Base-by-base conservation (phyloP, 2,329 filamentous ascomycete species). In the Aspergillus quadricinctus region DNA sequence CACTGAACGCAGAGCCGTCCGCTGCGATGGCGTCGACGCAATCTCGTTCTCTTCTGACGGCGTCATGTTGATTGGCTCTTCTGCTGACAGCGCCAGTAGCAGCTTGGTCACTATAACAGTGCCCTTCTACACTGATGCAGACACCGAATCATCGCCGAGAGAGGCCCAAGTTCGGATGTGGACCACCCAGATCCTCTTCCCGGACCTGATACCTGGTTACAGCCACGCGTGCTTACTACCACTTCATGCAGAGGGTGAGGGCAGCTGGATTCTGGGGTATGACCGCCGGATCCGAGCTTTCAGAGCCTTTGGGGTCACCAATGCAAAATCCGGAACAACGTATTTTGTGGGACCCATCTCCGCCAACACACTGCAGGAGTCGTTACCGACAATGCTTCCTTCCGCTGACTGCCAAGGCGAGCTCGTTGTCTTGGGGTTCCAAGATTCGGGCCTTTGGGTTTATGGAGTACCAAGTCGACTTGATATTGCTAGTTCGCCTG, bases 181-280 rank as follows among this genome's bases (percentile, higher is more conserved):
- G 90, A 93, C 90, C 6, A 91, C 89, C 0, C 92, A 91, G 35
- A 92, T 94, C 48, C 76, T 94, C 3, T 93, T 93, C 55, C 89
- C 90, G 3, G 90, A 92, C 63, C 87, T 85, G n/a, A 90, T 87
- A 62, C 83, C 85, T 50, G 87, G 90, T 62, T 92, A 88, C 67
- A 91, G 88, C 63, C 88, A 92, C 72, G 88, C 88, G 21, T 85
- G 88, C 1, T 72, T 93, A 48, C 76, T 93, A 17, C 75, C 78
- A 21, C 69, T 70, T 35, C 75, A 75, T 54, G 71, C 72, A n/a
- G 78, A 78, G 56, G 69, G 71, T 40, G 89, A 91, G 69, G 85
- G 88, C 27, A 83, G 79, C 58, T 93, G 88, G 88, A 83, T 89
- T 0, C 88, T 93, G 63, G 87, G 88, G 1, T 93, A 91, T 64